Evolutionary conservation across 2,329 filamentous ascomycete species (phyloP), one percentile per base, ranked within the genome.

Genomic region (Venturia aucupariae): DNA sequence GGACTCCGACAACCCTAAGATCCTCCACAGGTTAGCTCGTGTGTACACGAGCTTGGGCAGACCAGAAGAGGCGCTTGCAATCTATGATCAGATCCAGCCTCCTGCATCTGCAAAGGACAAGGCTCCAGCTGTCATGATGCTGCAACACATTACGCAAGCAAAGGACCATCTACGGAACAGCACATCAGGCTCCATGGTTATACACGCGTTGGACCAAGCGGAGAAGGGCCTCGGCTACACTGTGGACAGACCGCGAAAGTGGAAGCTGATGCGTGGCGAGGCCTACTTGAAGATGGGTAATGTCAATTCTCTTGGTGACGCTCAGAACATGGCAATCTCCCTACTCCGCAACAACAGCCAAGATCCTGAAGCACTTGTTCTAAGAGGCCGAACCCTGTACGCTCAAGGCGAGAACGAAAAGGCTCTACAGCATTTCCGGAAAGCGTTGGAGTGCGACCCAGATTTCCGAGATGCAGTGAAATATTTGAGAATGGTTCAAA

Each of bases 391-490:
- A 67, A 89, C 91, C 19, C 82, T 96, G 61, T 97, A 97, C 71
- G 88, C 87, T 4, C 90, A 94, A 74, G 94, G 94, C 38, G 94
- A 99, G 70, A 96, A 96, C 72, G 90, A 95, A 2, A 96, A 97
- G 81, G 93, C 94, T 1, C 84, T 96, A 54, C 90, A 93, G 73
- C 90, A 95, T 75, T 94, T 97, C 79, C 86, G 91, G 68, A 90
- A 94, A 78, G 94, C 93, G 24, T 79, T 96, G 64, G 89, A 83
- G 74, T 91, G 92, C 75, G 94, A 97, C 70, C 94, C 94, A 10
- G 94, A 99, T 75, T 94, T 90, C 79, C 88, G 86, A 70, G 88
- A 90, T 68, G 93, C 92, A 8, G 85, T 96, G 70, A 95, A 92
- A 78, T 93, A 90, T 79, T 81, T 97, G 66, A 86, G 90, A 67